Conservation (phyloP, 176 grass and related monocot genomes). For the Eragrostis curvula region DNA sequence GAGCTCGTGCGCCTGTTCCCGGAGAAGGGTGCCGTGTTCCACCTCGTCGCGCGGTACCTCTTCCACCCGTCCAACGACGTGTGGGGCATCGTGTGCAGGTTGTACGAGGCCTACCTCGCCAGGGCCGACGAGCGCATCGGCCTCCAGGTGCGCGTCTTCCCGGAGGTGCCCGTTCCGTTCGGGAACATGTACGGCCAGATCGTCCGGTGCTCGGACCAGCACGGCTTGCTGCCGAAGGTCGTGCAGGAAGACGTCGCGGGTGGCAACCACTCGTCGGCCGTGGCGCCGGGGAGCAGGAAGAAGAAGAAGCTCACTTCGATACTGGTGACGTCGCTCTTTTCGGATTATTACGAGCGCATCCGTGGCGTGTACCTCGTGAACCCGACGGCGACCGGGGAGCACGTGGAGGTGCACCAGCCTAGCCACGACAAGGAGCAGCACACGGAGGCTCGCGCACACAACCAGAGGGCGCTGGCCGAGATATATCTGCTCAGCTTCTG, state of each 20-base stretch:
- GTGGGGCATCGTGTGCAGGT: conserved; percentile 60
- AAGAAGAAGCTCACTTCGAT: conserved; percentile 51
- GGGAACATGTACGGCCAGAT: conserved; percentile 62
- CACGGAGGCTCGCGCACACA: conserved; percentile 53
- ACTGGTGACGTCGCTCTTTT: conserved; percentile 58
- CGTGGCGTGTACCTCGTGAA: conserved; percentile 54
- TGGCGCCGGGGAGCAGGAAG: background rate
- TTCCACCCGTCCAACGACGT: conserved; percentile 76
- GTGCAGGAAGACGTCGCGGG: background rate
- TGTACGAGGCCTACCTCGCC: conserved; percentile 58
- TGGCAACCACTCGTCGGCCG: background rate
- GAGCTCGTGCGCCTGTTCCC: conserved; percentile 70
- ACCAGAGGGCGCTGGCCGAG: conserved; percentile 63
- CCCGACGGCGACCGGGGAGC: conserved; percentile 47
- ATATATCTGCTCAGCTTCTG: conserved; percentile 67
- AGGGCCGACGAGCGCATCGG: conserved; percentile 64
- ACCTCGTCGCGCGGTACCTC: conserved; percentile 74
- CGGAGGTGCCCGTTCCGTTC: conserved; percentile 41
- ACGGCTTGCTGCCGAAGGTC: conserved; percentile 54
- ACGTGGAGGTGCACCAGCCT: conserved; percentile 61
- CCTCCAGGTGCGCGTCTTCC: conserved; percentile 66
- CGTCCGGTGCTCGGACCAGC: conserved; percentile 49
- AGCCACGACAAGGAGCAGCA: conserved; percentile 61
- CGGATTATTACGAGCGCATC: conserved; percentile 66
- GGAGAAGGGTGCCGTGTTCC: conserved; percentile 69